These are phyloP conservation scores for Clitoria ternatea DNA, from an alignment of 306 rosid genomes.

Conservation along the genomic window DNA sequence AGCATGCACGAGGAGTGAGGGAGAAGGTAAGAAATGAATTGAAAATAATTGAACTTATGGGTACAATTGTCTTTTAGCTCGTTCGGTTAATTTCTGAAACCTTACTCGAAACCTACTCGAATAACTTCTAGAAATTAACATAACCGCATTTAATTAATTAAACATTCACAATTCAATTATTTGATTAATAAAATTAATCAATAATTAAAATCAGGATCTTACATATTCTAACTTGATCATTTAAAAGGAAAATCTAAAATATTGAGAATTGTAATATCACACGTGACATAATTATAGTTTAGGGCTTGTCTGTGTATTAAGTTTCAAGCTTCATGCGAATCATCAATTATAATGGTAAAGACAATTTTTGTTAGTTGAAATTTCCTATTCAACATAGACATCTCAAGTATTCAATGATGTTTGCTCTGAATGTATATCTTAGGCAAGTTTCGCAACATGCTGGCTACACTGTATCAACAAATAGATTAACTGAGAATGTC, in stretches of 20 bases:
- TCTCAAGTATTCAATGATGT: constrained; percentile 2
- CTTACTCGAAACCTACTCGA: too few species aligned
- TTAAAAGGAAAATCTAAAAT: neutral
- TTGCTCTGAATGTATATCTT: neutral
- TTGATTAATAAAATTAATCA: too few species aligned
- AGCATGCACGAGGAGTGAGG: too few species aligned
- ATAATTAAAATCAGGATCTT: too few species aligned
- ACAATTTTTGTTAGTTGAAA: neutral
- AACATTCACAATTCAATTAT: too few species aligned
- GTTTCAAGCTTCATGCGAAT: neutral
- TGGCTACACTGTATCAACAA: constrained; percentile 11
- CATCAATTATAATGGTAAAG: neutral
- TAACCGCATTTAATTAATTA: too few species aligned
- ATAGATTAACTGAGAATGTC: constrained; percentile 1
- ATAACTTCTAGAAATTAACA: too few species aligned
- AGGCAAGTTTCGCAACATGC: neutral
- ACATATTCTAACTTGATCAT: neutral
- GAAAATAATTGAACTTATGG: too few species aligned
- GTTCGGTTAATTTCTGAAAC: too few species aligned
- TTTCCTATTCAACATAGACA: constrained; percentile 12
- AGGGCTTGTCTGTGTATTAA: neutral
- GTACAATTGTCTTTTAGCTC: too few species aligned
- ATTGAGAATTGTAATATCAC: neutral
- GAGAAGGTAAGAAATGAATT: too few species aligned
- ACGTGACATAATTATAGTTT: neutral